A percentile compares a stretch with the other conserved stretches of the same genome.
phyloP scores from a whole-genome alignment of 2,329 filamentous ascomycete genomes.

The Hypocrella siamensis region DNA sequence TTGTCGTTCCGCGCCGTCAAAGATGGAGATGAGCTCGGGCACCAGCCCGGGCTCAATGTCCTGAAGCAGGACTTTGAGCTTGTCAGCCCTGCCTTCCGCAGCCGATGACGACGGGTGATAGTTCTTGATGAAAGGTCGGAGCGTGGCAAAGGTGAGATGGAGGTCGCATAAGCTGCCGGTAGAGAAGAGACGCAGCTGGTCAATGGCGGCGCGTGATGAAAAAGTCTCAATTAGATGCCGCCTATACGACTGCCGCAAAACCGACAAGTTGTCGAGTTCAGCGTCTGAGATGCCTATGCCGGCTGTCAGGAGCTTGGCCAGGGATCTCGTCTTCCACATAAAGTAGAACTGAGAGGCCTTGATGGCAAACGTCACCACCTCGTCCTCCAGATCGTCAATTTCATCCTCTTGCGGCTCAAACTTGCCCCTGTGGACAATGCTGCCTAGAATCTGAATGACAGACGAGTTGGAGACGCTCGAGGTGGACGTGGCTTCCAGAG shows the following conservation, averaged over 20 bases:
- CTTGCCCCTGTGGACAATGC: constrained; percentile 59
- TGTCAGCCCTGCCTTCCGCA: constrained; percentile 11
- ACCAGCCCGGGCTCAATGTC: constrained; percentile 49
- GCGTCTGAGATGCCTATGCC: constrained; percentile 38
- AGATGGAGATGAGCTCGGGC: constrained; percentile 59
- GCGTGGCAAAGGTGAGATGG: constrained; percentile 61
- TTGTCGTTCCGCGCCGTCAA: constrained; percentile 59
- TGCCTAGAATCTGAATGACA: constrained; percentile 54
- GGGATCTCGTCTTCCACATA: constrained; percentile 70
- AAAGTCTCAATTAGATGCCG: constrained; percentile 52
- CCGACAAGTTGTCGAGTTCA: constrained; percentile 44
- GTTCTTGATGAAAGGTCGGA: constrained; percentile 40
- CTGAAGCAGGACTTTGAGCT: constrained; percentile 37
- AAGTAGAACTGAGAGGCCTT: constrained; percentile 76
- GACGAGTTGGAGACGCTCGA: constrained; percentile 30
- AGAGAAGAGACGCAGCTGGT: constrained; percentile 62
- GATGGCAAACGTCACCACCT: constrained; percentile 60
- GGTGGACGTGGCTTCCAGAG: constrained; percentile 49
- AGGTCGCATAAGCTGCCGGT: constrained; percentile 69
- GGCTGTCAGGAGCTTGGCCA: constrained; percentile 38
- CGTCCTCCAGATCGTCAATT: constrained; percentile 63
- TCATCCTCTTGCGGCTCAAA: constrained; percentile 53
- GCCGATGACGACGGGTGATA: constrained; percentile 12
- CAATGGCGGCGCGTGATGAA: constrained; percentile 52
- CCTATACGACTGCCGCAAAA: constrained; percentile 39